A percentile compares a stretch with the other conserved stretches of the same genome.
Evolutionary conservation across 306 rosid species (phyloP).

Genomic region (Boehmeria nivea): DNA sequence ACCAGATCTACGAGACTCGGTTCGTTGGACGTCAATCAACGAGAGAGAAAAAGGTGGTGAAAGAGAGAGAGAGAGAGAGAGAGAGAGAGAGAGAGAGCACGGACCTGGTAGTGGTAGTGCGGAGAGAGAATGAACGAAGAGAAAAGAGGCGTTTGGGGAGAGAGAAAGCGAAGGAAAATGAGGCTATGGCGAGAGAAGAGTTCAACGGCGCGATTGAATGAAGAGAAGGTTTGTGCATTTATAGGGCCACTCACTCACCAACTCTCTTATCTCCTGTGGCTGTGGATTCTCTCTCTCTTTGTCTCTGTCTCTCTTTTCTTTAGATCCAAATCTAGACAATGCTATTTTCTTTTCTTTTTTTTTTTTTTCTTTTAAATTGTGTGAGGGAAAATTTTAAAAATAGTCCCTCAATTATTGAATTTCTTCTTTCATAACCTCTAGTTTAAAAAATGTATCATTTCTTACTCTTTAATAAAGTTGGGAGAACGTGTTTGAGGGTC

Average conservation of each 20-base stretch:
- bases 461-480: too few relatives aligned
- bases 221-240: constrained; percentile 3
- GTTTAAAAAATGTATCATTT: too few relatives aligned
- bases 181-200: not conserved
- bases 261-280: not conserved
- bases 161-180: not conserved
- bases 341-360: not conserved
- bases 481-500: too few relatives aligned
- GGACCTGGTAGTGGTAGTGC: not conserved
- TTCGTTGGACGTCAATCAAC: too few relatives aligned
- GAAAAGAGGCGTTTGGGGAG: not conserved
- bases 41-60: not conserved
- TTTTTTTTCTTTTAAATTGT: not conserved
- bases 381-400: too few relatives aligned
- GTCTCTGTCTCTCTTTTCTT: too few relatives aligned
- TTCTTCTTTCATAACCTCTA: too few relatives aligned
- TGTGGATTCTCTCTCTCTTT: too few relatives aligned
- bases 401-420: too few relatives aligned
- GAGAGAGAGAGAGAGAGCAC: not conserved
- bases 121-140: not conserved
- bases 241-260: not conserved
- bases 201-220: constrained; percentile 1
- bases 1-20: not conserved
- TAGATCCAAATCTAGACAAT: not conserved
- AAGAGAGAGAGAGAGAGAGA: not conserved